Conservation (phyloP, 1,284 basidiomycete genomes). For the Gymnopus androsaceus region DNA sequence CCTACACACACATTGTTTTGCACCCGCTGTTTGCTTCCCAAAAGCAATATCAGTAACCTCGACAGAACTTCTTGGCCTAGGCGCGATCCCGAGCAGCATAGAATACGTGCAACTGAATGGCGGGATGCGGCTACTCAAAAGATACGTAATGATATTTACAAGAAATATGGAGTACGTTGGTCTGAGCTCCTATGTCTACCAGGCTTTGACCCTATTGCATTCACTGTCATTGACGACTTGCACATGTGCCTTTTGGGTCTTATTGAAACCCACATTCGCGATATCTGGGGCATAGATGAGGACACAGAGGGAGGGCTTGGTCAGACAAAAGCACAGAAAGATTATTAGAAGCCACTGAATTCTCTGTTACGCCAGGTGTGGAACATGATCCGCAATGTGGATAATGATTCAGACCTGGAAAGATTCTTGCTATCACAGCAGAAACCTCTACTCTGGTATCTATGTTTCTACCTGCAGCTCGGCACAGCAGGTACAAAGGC, state of each 20-base stretch:
- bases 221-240: neutral
- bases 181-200: slow-evolving; percentile 37
- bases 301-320: neutral
- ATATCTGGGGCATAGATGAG: neutral
- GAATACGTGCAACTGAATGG: neutral
- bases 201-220: neutral
- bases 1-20: no score
- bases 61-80: slow-evolving; percentile 22
- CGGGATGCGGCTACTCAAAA: neutral
- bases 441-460: slow-evolving; percentile 1
- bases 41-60: slow-evolving; percentile 19
- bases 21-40: slow-evolving; percentile 22
- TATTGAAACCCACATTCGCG: neutral
- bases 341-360: neutral
- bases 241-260: neutral
- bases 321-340: neutral
- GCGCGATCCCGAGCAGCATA: neutral
- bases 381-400: neutral
- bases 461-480: neutral
- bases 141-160: slow-evolving; percentile 10
- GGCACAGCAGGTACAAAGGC: neutral
- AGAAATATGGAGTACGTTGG: slow-evolving; percentile 33
- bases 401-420: neutral
- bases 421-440: neutral
- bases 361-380: neutral